Conservation (phyloP, 768 basidiomycete genomes). For the Porphyrellus cyaneotinctus region DNA sequence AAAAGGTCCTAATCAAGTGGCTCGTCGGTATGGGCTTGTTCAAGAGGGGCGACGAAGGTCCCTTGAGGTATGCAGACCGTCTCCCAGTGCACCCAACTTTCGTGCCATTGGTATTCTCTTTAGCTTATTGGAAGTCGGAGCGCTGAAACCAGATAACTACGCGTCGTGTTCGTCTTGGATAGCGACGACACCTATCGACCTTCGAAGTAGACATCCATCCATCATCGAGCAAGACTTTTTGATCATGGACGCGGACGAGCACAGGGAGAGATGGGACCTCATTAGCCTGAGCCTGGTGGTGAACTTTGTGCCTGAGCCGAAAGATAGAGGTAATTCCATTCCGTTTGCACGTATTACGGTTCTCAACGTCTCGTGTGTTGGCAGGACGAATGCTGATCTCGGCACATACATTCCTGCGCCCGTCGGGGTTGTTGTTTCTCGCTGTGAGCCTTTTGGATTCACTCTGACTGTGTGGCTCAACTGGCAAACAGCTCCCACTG, state of each 20-base stretch:
- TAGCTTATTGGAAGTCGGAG: conserved; percentile 87
- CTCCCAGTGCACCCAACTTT: neutral
- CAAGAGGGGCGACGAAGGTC: conserved; percentile 21
- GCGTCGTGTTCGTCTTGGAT: conserved; percentile 66
- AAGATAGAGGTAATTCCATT: conserved; percentile 59
- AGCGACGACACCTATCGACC: conserved; percentile 69
- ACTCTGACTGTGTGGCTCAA: conserved; percentile 8
- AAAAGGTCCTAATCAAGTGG: conserved; percentile 76
- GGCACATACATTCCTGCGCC: conserved; percentile 52
- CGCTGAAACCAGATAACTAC: conserved; percentile 82
- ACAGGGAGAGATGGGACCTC: conserved; percentile 64
- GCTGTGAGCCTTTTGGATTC: conserved; percentile 45
- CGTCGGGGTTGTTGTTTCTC: conserved; percentile 62
- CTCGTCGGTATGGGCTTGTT: conserved; percentile 49
- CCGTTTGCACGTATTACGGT: neutral
- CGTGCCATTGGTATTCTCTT: neutral
- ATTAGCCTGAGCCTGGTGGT: conserved; percentile 86
- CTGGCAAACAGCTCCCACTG: conserved; percentile 61
- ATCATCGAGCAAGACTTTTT: conserved; percentile 89
- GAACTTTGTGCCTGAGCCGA: conserved; percentile 78
- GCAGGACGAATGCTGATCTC: conserved; percentile 69
- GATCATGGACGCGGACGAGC: conserved; percentile 46
- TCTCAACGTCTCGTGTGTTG: conserved; percentile 1
- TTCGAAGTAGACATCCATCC: conserved; percentile 75
- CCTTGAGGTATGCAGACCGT: conserved; percentile 30